These are phyloP conservation scores for Penicillium expansum DNA, from an alignment of 2,329 filamentous ascomycete species.

Conservation along the genomic window DNA sequence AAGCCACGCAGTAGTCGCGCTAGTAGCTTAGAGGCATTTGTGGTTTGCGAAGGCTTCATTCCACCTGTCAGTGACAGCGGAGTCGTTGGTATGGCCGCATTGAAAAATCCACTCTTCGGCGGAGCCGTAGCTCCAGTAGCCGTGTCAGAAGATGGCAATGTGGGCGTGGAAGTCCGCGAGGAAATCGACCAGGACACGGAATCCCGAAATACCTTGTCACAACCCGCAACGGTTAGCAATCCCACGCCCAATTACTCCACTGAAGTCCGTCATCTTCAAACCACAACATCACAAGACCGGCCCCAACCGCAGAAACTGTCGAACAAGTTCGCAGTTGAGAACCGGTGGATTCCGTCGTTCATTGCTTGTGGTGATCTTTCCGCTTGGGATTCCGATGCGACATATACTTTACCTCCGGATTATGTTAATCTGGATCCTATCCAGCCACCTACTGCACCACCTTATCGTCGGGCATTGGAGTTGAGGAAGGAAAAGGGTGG, in stretches of 20 bases:
- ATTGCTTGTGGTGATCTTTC: conserved; percentile 96
- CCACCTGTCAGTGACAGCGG: conserved; percentile 55
- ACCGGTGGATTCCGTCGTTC: conserved; percentile 88
- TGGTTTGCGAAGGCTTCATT: conserved; percentile 91
- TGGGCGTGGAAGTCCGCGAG: conserved; percentile 37
- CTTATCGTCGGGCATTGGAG: conserved; percentile 88
- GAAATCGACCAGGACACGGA: conserved; percentile 44
- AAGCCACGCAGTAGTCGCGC: conserved; percentile 94
- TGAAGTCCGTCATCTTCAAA: conserved; percentile 41
- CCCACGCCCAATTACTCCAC: conserved; percentile 19
- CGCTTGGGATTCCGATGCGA: conserved; percentile 92
- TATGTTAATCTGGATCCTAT: conserved; percentile 86
- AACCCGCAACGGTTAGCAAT: not conserved
- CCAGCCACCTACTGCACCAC: conserved; percentile 91
- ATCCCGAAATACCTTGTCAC: conserved; percentile 5
- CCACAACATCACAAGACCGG: conserved; percentile 26
- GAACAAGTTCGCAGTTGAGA: conserved; percentile 41
- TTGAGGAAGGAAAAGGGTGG: conserved; percentile 73
- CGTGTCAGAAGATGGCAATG: conserved; percentile 30
- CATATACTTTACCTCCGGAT: conserved; percentile 82
- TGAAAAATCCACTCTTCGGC: conserved; percentile 42
- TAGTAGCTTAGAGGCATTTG: conserved; percentile 94
- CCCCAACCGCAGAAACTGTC: conserved; percentile 21
- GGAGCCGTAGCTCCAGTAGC: conserved; percentile 33
- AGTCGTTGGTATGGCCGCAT: conserved; percentile 42